Conservation (phyloP, 371 early-diverging fungal species). For the Mucor circinelloides region DNA sequence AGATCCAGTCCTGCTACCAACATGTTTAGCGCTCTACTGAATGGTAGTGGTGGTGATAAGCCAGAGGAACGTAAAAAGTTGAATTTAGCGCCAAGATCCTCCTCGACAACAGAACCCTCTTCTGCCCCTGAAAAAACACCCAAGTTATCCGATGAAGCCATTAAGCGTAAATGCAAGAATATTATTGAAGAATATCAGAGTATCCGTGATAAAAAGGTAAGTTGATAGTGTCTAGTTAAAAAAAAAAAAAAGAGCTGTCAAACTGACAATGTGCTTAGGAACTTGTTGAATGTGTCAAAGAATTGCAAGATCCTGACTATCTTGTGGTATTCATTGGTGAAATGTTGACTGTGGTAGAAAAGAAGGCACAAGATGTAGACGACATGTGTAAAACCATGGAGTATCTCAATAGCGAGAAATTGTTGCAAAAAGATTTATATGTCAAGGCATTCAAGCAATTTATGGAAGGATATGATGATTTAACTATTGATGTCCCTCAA, state of each 20-base stretch:
- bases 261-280: constrained; percentile 19
- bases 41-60: constrained; percentile 22
- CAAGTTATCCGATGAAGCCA: constrained; percentile 52
- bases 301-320: constrained; percentile 62
- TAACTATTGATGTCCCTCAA: constrained; percentile 82
- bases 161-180: constrained; percentile 66
- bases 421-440: constrained; percentile 40
- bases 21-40: constrained; percentile 59
- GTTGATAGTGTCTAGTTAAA: not conserved
- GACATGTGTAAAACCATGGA: constrained; percentile 55
- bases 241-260: not conserved
- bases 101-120: not conserved
- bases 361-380: constrained; percentile 63
- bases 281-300: constrained; percentile 70
- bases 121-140: constrained; percentile 16
- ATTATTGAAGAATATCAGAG: constrained; percentile 73
- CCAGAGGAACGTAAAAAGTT: constrained; percentile 42
- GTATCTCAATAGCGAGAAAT: constrained; percentile 39
- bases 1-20: constrained; percentile 50
- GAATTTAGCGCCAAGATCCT: constrained; percentile 32
- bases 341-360: constrained; percentile 53
- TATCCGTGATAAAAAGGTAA: constrained; percentile 55
- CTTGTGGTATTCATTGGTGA: constrained; percentile 47
- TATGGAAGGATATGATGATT: constrained; percentile 74
- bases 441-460: constrained; percentile 63